Base-by-base conservation (phyloP, 2,329 filamentous ascomycete species). In the Fusarium ambrosium region DNA sequence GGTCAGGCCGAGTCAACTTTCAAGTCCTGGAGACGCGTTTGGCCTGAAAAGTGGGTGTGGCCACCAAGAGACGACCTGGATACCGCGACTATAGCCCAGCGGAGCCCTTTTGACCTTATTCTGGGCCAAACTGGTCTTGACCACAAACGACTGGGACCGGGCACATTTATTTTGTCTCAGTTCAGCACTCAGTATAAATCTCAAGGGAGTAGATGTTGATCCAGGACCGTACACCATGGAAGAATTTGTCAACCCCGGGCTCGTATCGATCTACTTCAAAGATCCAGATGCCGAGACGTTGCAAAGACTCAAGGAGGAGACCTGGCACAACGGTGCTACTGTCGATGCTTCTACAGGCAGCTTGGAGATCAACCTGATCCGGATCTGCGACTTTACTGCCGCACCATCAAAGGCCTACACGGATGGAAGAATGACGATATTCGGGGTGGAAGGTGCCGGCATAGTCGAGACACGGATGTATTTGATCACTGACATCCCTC, bases 401-500 rank as follows among this genome's bases (percentile, higher is more conserved):
- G 8, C 27, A 9, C 48, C 48, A 18, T 53, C 4, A 53, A 29
- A n/a, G 8, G 14, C n/a, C 13, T 24, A 53, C 13, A 53, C 24
- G 1, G 4, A 27, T 3, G 16, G 6, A 29, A 10, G 27, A 0
- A 53, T 53, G 24, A 6, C 18, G 0, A n/a, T 53, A 0, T 53
- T 53, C 27, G 48, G 27, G 22, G 24, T 53, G 4, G 7, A 53
- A 29, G 48, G 22, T 11, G 10, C 24, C 7, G 5, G 14, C 10
- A 11, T 1, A 53, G 3, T 6, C 6, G 14, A 53, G 22, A 2
- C 24, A 53, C 10, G 24, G 22, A 53, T 53, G 48, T 53, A 53
- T n/a, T 13, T 53, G 48, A 13, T 53, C 18, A n/a, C 48, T 9
- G 10, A 53, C 6, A 18, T 6, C 16, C 16, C 48, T 53, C 24